phyloP scores from a whole-genome alignment of 2,329 filamentous ascomycete genomes.

The Hymenoscyphus repandus region DNA sequence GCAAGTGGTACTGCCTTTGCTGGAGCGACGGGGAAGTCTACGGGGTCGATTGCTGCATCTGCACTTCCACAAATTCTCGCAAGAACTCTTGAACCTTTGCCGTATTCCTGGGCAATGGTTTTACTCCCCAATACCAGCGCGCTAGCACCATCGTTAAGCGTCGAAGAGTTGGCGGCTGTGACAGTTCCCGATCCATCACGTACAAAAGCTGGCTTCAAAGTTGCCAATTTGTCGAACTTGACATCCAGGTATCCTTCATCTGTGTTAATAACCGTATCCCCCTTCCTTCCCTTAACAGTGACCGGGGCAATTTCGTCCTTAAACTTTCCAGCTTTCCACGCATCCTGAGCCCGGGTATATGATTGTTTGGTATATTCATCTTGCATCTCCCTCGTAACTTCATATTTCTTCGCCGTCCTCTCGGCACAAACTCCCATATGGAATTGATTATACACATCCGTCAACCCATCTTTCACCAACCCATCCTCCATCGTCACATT shows the following conservation, averaged over 20 bases:
- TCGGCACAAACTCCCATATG: slow-evolving; percentile 99
- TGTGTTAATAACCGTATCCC: slow-evolving; percentile 69
- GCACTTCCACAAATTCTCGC: slow-evolving; percentile 80
- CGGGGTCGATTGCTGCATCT: slow-evolving; percentile 83
- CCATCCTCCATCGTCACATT: slow-evolving; percentile 86
- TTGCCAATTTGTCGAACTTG: slow-evolving; percentile 79
- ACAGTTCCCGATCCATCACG: slow-evolving; percentile 82
- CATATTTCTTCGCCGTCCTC: slow-evolving; percentile 83
- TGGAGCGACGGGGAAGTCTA: slow-evolving; percentile 92
- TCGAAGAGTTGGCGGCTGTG: slow-evolving; percentile 90
- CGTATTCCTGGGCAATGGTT: slow-evolving; percentile 75
- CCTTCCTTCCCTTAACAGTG: slow-evolving; percentile 78
- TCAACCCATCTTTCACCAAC: slow-evolving; percentile 88
- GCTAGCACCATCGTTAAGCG: slow-evolving; percentile 89
- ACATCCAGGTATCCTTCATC: slow-evolving; percentile 89
- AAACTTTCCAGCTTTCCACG: slow-evolving; percentile 79
- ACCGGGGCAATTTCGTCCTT: slow-evolving; percentile 87
- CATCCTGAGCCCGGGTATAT: slow-evolving; percentile 83
- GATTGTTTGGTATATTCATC: slow-evolving; percentile 86
- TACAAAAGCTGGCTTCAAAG: slow-evolving; percentile 86
- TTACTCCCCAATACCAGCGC: slow-evolving; percentile 82
- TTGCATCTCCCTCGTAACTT: slow-evolving; percentile 77
- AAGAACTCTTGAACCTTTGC: slow-evolving; percentile 71
- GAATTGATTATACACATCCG: slow-evolving; percentile 93
- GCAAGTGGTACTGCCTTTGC: slow-evolving; percentile 89